Base-by-base conservation (phyloP, 768 basidiomycete species). In the Russula compacta region DNA sequence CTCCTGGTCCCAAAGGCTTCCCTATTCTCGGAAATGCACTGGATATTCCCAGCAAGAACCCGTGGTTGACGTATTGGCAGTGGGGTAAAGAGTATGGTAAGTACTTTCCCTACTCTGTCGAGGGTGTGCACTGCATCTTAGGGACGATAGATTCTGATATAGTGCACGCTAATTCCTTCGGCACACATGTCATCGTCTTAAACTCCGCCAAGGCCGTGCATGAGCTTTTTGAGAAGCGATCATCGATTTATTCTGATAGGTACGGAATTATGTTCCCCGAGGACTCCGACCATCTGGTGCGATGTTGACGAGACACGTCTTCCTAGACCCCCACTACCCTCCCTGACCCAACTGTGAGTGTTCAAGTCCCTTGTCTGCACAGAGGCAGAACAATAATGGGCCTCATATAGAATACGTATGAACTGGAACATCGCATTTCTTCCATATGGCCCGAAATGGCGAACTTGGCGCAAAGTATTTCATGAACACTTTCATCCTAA, bases 201-300 rank as follows among this genome's bases (percentile, higher is more conserved):
- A 83, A 79, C 69, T 77, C 76, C 59, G 61, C 53, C 7, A 56
- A 60, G 32, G 55, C 63, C 40, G 64, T 50, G 17, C 59, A 52
- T 12, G 65, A 66, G 42, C 57, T 66, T 48, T 58, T 66, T 15
- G 65, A 64, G 56, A 64, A 64, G 59, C 59, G 60, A 58, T 64
- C 61, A 19, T 61, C 63, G 38, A 58, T 66, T 14, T 66, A 66
- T 47, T 64, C 59, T 42, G 65, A 66, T 47, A 60, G 65, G 63
- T 62, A 53, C 33, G 24, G 52, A 36, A 47, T 29, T 29, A 29
- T 29, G 24, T 29, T 29, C 24, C 24, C 24, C 12, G 15, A 44
- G 40, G 5, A 12, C 35, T 38, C 15, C 7, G 21, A n/a, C 40
- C 3, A 21, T 19, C 32, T 14, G 14, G 24, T 17, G 2, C 12